Base-by-base conservation (phyloP, 2,329 filamentous ascomycete species). In the Fusarium fujikuroi region DNA sequence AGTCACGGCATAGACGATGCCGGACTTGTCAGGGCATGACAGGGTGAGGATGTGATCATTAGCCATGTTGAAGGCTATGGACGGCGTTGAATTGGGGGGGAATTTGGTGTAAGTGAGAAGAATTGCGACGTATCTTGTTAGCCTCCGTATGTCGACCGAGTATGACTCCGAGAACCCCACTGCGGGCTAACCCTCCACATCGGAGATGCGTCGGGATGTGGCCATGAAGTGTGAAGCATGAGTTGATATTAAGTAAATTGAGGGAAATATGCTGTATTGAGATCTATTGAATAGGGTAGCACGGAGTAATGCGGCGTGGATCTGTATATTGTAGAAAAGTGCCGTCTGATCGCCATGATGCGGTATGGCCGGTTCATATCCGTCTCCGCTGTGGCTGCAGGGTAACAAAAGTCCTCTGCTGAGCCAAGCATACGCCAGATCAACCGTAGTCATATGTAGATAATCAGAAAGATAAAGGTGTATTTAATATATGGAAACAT, bases 1-100 rank as follows among this genome's bases (percentile, higher is more conserved):
- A 12, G 93, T 95, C 74, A 96, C 93, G 63, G 93, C 92, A 82
- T 95, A 92, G 71, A 96, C 92, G 80, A 96, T 95, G 81, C 93
- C 93, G 32, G 93, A 89, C 84, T 93, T 92, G 85, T 96, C 93
- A 60, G 93, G 93, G 84, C 93, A 95, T 60, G 93, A 94, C 71
- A 96, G 87, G 34, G 93, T 95, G 76, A 96, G 89, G 80, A 93
- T 92, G 83, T 92, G 89, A 80, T 92, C 90, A 76, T 87, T 73
- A 66, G 83, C 79, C 83, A 85, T 84, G 75, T 78, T 79, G 78
- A 70, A 74, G 61, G 62, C 40, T 47, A 37, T 49, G 47, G 14
- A 11, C 8, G 21, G 30, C 37, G 60, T 65, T 57, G 58, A 63
- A 43, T 32, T 16, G 46, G 47, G 16, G 25, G 8, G 34, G 23